These are phyloP conservation scores for Ochetophila trinervis DNA, from an alignment of 306 rosid species.

Conservation along the genomic window DNA sequence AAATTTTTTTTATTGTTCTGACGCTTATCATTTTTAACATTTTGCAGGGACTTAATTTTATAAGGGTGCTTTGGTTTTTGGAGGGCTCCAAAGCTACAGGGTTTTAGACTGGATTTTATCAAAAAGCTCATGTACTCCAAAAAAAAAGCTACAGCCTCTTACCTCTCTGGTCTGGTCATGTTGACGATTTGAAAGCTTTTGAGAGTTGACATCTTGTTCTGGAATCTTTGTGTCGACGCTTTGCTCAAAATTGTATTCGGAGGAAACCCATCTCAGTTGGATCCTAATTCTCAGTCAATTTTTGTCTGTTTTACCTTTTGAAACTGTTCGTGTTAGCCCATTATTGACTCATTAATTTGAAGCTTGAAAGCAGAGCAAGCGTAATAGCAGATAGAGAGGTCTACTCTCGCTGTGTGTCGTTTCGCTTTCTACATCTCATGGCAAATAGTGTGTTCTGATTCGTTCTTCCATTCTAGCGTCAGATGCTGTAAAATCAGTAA, in stretches of 20 bases:
- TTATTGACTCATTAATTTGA: slow-evolving; percentile 51
- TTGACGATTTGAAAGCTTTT: slow-evolving; percentile 44
- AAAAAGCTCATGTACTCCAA: background rate
- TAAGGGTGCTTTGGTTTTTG: background rate
- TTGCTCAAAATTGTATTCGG: slow-evolving; percentile 21
- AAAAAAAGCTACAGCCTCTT: slow-evolving; percentile 19
- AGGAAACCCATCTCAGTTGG: slow-evolving; percentile 36
- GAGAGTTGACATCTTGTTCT: slow-evolving; percentile 30
- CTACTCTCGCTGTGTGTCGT: slow-evolving; percentile 31
- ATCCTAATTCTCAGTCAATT: slow-evolving; percentile 29
- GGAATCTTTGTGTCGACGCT: slow-evolving; percentile 39
- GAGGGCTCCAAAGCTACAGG: background rate
- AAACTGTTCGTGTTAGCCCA: slow-evolving; percentile 34
- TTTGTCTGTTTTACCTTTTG: slow-evolving; percentile 31
- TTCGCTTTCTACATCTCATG: slow-evolving; percentile 19
- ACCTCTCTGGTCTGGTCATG: slow-evolving; percentile 11
- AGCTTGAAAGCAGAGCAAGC: slow-evolving; percentile 34
- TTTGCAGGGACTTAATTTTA: slow-evolving; percentile 6
- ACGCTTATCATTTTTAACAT: slow-evolving; percentile 10
- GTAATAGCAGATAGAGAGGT: slow-evolving; percentile 17
- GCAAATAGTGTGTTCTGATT: slow-evolving; percentile 31
- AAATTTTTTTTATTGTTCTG: background rate
- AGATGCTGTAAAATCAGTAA: slow-evolving; percentile 11
- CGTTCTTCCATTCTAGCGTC: slow-evolving; percentile 22
- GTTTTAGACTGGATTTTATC: slow-evolving; percentile 36